Conservation (phyloP, 1,284 basidiomycete species). For the Stereum hirsutum region DNA sequence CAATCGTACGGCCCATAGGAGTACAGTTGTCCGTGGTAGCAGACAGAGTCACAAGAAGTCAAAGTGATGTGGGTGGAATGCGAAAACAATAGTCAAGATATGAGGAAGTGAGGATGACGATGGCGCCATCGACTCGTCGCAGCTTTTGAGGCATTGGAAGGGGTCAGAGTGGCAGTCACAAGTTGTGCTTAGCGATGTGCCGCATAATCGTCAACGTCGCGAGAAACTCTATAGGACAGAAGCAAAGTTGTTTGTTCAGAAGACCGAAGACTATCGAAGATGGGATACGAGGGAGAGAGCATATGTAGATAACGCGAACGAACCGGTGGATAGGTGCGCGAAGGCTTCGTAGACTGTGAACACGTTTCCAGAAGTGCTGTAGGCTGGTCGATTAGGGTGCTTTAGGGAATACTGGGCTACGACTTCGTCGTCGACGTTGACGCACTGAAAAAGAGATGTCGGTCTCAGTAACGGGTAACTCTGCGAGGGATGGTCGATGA, state of each 20-base stretch:
- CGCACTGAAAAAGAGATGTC: constrained; percentile 32
- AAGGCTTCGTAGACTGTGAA: constrained; percentile 53
- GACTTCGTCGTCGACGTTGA: constrained; percentile 39
- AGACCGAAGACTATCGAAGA: too few relatives aligned
- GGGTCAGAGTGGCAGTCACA: too few relatives aligned
- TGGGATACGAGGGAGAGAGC: constrained; percentile 9
- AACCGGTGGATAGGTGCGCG: constrained; percentile 46
- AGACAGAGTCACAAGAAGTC: too few relatives aligned
- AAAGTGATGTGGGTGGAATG: too few relatives aligned
- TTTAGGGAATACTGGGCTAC: constrained; percentile 56
- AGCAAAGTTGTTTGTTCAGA: too few relatives aligned
- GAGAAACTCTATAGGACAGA: constrained; percentile 39
- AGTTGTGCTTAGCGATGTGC: constrained; percentile 28
- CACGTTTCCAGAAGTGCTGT: constrained; percentile 55
- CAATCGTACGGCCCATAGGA: too few relatives aligned
- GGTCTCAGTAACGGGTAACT: too few relatives aligned
- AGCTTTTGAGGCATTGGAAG: too few relatives aligned
- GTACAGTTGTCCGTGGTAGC: too few relatives aligned
- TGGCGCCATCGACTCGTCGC: too few relatives aligned
- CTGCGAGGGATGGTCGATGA: constrained; percentile 5
- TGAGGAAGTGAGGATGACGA: too few relatives aligned
- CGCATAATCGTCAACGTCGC: constrained; percentile 60
- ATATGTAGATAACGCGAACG: neutral
- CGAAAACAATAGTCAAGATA: too few relatives aligned
- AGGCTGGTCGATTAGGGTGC: constrained; percentile 39